Evolutionary conservation across 1,139 yeast genomes (phyloP).

Genomic region (Candida frijolesensis): DNA sequence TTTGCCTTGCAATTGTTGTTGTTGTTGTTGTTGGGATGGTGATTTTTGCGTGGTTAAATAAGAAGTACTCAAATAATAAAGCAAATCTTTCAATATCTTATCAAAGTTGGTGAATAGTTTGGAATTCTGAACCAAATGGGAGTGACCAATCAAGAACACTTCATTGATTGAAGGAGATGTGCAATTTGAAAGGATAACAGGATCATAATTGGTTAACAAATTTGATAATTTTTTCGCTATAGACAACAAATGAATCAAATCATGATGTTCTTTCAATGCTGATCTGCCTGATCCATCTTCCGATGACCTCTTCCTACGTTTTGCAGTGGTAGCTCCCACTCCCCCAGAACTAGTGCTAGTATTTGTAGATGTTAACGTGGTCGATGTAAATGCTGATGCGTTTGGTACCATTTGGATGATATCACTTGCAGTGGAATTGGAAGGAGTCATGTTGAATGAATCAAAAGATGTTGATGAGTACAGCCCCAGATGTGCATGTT

Average conservation of each 20-base stretch:
- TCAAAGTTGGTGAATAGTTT: conserved; percentile 26
- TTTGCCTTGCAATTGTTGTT: not conserved
- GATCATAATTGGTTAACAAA: conserved; percentile 16
- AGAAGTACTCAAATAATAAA: conserved; percentile 28
- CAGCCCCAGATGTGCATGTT: not conserved
- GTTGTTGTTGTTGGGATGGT: not conserved
- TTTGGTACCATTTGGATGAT: not conserved
- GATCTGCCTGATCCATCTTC: conserved; percentile 3
- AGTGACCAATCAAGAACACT: conserved; percentile 37
- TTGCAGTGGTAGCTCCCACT: conserved; percentile 1
- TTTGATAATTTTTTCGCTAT: conserved; percentile 34
- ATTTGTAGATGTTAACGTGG: not conserved
- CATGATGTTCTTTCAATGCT: conserved; percentile 20
- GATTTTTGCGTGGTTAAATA: conserved; percentile 9
- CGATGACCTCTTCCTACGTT: conserved; percentile 9
- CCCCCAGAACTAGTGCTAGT: not conserved
- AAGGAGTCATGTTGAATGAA: conserved; percentile 6
- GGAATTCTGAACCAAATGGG: conserved; percentile 21
- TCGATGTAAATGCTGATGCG: not conserved
- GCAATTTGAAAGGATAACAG: conserved; percentile 18
- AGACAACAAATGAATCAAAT: conserved; percentile 35
- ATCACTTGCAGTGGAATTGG: not conserved
- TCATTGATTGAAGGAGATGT: conserved; percentile 22
- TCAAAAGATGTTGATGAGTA: conserved; percentile 2
- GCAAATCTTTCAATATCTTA: conserved; percentile 25